phyloP scores from a whole-genome alignment of 495 filamentous ascomycete species.

The Aspergillus carlsbadensis region DNA sequence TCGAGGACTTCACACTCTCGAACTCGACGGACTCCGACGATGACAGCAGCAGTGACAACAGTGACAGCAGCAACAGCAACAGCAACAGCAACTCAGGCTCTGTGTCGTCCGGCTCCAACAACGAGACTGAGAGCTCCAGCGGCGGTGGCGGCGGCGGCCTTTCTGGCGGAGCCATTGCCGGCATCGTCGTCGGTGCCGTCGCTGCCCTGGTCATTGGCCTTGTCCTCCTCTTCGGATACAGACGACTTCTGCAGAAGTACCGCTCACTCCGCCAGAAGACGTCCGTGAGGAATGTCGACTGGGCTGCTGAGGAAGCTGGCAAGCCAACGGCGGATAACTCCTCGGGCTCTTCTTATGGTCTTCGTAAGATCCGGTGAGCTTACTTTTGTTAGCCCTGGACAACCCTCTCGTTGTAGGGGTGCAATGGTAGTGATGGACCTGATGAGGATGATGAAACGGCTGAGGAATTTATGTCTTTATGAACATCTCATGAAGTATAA shows the following conservation, averaged over 20 bases:
- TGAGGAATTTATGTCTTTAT: background rate
- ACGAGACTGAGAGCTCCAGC: background rate
- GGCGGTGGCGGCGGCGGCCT: slow-evolving; percentile 24
- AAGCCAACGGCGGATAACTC: background rate
- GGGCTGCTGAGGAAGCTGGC: slow-evolving; percentile 8
- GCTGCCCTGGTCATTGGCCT: slow-evolving; percentile 29
- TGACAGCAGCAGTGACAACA: background rate
- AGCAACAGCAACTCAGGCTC: background rate
- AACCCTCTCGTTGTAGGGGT: background rate
- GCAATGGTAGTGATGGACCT: background rate
- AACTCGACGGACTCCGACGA: slow-evolving; percentile 7
- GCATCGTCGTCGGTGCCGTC: slow-evolving; percentile 47
- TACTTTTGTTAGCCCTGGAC: background rate
- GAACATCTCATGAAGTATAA: background rate
- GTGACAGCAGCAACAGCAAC: too few species aligned
- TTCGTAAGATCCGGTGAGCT: slow-evolving; percentile 7
- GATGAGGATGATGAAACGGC: background rate
- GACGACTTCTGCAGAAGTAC: slow-evolving; percentile 17
- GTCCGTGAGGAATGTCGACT: slow-evolving; percentile 17
- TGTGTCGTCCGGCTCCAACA: background rate
- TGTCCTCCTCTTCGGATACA: slow-evolving; percentile 17
- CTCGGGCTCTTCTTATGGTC: background rate
- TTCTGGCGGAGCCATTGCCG: slow-evolving; percentile 45
- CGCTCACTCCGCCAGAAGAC: slow-evolving; percentile 13
- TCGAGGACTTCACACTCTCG: slow-evolving; percentile 21